Evolutionary conservation across 1,139 yeast genomes (phyloP), one percentile per base, ranked within the genome.

Genomic region (Suhomyces choctaworum): DNA sequence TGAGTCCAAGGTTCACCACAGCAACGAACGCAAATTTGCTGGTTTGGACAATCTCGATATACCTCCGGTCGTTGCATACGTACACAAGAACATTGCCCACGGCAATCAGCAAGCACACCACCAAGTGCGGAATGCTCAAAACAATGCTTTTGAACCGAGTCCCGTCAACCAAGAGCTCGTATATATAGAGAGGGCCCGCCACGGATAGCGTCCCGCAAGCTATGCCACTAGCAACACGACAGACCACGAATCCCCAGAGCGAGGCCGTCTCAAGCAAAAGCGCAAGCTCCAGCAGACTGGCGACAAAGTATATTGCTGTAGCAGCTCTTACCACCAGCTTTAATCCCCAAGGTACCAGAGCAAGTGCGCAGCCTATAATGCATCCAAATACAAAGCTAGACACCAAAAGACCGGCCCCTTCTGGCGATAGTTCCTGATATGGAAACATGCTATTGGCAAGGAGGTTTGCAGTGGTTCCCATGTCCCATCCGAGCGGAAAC

Each of bases 401-500:
- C 6, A 60, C 48, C 2, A 60, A 36, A 3, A 54, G 37, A 1
- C 67, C 68, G 1, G 47, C 14, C 15, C 32, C 31, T 10, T 41
- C 29, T 11, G 36, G 20, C 2, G 34, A 15, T 14, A 39, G 25
- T 2, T 23, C 12, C 4, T 21, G 31, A 28, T 34, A 39, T 24
- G 41, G 44, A 32, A 49, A 36, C 25, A 23, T 6, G 22, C 32
- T 19, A 29, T 36, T 38, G 3, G 34, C 45, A 12, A 60, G 41
- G 14, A 56, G 32, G 24, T 47, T 41, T 13, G 62, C 63, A 3
- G 58, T 54, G 8, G 69, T 60, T 8, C 68, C 69, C 21, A 62
- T 55, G 34, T 63, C 69, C 58, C 65, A 63, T 1, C 69, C 68
- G n/a, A 64, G 34, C 0, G 61, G 55, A 22, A 60, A 49, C 6